Conservation (phyloP, 139 green algal species). For the Desmodesmus armatus region DNA sequence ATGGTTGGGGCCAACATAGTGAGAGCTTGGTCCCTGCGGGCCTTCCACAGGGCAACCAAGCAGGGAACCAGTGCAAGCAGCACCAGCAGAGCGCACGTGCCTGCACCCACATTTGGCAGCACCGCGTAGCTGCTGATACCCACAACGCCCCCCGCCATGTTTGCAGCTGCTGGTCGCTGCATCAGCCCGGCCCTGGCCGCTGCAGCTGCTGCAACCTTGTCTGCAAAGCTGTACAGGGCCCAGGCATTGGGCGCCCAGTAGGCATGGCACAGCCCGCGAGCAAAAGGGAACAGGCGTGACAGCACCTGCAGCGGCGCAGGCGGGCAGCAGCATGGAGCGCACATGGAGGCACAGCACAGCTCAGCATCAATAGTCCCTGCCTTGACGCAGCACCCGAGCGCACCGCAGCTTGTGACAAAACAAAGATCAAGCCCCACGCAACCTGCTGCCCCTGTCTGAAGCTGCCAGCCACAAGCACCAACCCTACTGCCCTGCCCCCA, state of each 20-base stretch:
- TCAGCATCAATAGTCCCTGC: no score
- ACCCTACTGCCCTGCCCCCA: not conserved
- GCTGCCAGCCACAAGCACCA: not conserved
- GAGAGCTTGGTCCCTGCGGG: not conserved
- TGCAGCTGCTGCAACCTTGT: slow-evolving; percentile 74
- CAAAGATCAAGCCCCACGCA: no score
- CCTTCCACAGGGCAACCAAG: slow-evolving; percentile 64
- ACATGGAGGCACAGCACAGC: no score
- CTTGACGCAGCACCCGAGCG: no score
- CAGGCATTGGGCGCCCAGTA: slow-evolving; percentile 98
- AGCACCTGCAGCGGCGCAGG: no score
- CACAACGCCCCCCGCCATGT: slow-evolving; percentile 86
- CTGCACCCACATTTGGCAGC: slow-evolving; percentile 79
- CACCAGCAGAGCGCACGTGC: slow-evolving; percentile 53
- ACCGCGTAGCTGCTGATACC: slow-evolving; percentile 74
- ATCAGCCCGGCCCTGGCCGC: slow-evolving; percentile 44
- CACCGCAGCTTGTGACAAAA: not conserved
- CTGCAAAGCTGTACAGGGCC: slow-evolving; percentile 88
- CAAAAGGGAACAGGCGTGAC: slow-evolving; percentile 92
- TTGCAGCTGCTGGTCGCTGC: slow-evolving; percentile 13
- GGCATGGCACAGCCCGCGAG: slow-evolving; percentile 88
- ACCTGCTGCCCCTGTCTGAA: no score
- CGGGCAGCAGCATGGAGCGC: no score
- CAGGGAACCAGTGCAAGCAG: slow-evolving; percentile 78
- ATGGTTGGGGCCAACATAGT: slow-evolving; percentile 51